phyloP scores from a whole-genome alignment of 2,329 filamentous ascomycete genomes.

The Colletotrichum zoysiae region DNA sequence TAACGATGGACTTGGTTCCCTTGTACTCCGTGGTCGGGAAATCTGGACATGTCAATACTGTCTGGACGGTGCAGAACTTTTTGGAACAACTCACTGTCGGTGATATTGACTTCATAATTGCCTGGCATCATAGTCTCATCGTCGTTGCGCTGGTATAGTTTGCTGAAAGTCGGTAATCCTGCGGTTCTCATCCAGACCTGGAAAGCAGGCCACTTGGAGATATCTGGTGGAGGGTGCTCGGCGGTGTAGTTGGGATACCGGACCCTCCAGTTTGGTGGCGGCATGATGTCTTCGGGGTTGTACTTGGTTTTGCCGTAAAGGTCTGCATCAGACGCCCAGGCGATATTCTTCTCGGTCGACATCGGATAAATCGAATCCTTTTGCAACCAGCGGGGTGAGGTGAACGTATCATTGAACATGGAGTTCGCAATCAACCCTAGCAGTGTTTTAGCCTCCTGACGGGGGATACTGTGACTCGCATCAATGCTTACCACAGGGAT shows the following conservation, averaged over 20 bases:
- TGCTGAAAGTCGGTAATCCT: conserved; percentile 93
- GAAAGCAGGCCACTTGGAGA: conserved; percentile 84
- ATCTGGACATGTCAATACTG: conserved; percentile 61
- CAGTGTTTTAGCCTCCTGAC: background rate
- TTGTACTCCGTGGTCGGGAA: conserved; percentile 84
- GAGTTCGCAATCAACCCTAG: conserved; percentile 90
- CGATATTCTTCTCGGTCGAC: conserved; percentile 80
- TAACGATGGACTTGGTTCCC: conserved; percentile 89
- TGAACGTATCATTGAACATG: conserved; percentile 93
- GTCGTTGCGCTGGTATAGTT: conserved; percentile 89
- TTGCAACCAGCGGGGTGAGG: conserved; percentile 69
- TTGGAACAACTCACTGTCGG: conserved; percentile 75
- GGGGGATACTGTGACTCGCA: background rate
- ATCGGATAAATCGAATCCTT: conserved; percentile 74
- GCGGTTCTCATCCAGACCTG: conserved; percentile 99
- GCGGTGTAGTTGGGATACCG: conserved; percentile 75
- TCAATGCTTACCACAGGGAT: conserved; percentile 75
- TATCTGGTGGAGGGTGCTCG: conserved; percentile 74
- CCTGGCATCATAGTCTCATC: conserved; percentile 74
- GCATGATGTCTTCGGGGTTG: conserved; percentile 73
- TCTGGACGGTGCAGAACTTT: background rate
- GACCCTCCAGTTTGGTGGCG: conserved; percentile 87
- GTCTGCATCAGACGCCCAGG: conserved; percentile 86
- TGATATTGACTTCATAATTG: conserved; percentile 81
- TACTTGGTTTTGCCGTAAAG: conserved; percentile 82